phyloP scores from a whole-genome alignment of 2,329 filamentous ascomycete species.

The Neonectria punicea region DNA sequence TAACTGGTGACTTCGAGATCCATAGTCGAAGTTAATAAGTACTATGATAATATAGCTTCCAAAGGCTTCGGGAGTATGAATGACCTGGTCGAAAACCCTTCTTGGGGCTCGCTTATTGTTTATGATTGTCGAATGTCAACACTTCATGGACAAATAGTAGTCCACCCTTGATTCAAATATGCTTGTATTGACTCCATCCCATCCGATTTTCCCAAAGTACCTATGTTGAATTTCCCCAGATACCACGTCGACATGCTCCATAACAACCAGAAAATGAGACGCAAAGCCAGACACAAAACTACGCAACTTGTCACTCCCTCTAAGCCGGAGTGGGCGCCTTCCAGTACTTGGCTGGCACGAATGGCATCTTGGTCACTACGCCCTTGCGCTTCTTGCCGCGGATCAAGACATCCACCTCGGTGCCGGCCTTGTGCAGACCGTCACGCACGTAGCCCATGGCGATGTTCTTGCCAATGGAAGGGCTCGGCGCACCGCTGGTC shows the following conservation, averaged over 20 bases:
- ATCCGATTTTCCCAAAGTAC: constrained; percentile 18
- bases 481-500: constrained; percentile 91
- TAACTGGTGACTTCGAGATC: neutral
- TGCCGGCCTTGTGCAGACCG: constrained; percentile 85
- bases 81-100: neutral
- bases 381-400: constrained; percentile 81
- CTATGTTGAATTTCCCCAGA: constrained; percentile 16
- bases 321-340: constrained; percentile 33
- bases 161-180: neutral
- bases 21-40: neutral
- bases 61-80: neutral
- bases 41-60: neutral
- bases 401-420: constrained; percentile 81
- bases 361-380: constrained; percentile 88
- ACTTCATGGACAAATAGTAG: neutral
- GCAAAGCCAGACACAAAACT: neutral
- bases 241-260: constrained; percentile 3
- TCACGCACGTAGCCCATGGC: constrained; percentile 93
- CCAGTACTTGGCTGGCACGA: constrained; percentile 81
- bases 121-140: neutral
- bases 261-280: constrained; percentile 4
- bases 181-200: constrained; percentile 10
- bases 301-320: neutral
- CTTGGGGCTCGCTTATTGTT: neutral
- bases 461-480: constrained; percentile 88